Evolutionary conservation across 306 rosid species (phyloP).

Genomic region (Quercus dentata): DNA sequence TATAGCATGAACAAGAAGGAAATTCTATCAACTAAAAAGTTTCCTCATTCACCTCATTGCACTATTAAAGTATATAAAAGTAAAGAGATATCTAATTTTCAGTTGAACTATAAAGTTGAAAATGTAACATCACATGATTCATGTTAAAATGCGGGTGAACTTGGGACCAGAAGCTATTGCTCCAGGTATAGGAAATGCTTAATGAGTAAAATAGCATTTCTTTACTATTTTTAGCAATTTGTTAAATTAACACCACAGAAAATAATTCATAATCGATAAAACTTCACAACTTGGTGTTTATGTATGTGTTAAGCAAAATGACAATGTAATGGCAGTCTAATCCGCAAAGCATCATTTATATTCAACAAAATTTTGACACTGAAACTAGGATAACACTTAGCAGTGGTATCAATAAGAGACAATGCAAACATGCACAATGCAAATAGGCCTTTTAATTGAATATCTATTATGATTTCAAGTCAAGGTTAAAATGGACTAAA

Average conservation of each 20-base stretch:
- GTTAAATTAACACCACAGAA: neutral
- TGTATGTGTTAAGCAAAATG: neutral
- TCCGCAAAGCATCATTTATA: neutral
- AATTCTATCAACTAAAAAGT: constrained; percentile 10
- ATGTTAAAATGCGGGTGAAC: neutral
- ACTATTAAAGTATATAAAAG: neutral
- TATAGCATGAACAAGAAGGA: constrained; percentile 28
- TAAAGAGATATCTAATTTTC: neutral
- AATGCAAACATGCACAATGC: neutral
- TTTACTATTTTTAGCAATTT: neutral
- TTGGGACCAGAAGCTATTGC: neutral
- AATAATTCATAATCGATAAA: neutral
- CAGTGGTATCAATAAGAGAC: neutral
- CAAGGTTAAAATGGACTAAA: neutral
- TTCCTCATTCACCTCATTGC: neutral
- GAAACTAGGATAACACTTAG: neutral
- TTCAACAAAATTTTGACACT: neutral
- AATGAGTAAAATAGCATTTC: neutral
- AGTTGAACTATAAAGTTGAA: neutral
- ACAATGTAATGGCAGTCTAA: neutral
- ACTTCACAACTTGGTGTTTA: neutral
- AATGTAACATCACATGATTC: neutral
- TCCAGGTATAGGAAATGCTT: neutral
- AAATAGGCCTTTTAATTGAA: neutral
- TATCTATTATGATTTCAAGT: neutral